Base-by-base conservation (phyloP, 352 stramenopile species). In the Phytopythium mirpurense region DNA sequence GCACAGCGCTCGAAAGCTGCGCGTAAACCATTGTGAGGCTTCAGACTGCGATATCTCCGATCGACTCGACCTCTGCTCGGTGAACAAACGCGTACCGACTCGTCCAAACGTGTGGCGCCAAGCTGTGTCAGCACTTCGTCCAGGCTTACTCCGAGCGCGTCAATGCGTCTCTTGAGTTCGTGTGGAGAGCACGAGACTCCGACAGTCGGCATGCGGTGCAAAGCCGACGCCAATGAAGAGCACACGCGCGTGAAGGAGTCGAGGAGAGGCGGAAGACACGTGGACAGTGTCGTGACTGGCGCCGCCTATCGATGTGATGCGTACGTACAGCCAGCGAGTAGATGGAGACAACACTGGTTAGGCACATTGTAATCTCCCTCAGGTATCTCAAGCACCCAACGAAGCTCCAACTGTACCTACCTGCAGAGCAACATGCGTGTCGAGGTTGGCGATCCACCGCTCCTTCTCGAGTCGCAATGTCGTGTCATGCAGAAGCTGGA, bases 401-500 rank as follows among this genome's bases (percentile, higher is more conserved):
- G n/a, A n/a, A 38, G 14, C 18, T n/a, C 9, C 29, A 38, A 19
- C 34, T 11, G 12, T 38, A 18, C 47, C 18, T 56, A 75, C 63
- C 59, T 83, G 63, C 19, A 74, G 56, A 6, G 45, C 16, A 0
- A 79, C 12, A 34, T 71, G 59, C 6, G 53, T 34, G 24, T 86
- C 64, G 3, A 75, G 15, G 1, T 47, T 32, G 7, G 57, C 37
- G 0, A 59, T 45, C 27, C 80, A 63, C 19, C 59, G 38, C 44
- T 88, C 72, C 0, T 61, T 59, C 36, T 86, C 70, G 11, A 84
- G 48, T 14, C 59, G 62, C 26, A 80, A 46, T 5, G 52, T 59
- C 40, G 60, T 69, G 34, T 82, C 62, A n/a, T 84, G 69, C 18
- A 83, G 41, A 0, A 80, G 56, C 34, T 78, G 60, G 2, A 86